Percentiles rank a stretch among this genome's conserved stretches.
Conservation (phyloP, 305 asterid species). For the Coffea humblotiana region DNA sequence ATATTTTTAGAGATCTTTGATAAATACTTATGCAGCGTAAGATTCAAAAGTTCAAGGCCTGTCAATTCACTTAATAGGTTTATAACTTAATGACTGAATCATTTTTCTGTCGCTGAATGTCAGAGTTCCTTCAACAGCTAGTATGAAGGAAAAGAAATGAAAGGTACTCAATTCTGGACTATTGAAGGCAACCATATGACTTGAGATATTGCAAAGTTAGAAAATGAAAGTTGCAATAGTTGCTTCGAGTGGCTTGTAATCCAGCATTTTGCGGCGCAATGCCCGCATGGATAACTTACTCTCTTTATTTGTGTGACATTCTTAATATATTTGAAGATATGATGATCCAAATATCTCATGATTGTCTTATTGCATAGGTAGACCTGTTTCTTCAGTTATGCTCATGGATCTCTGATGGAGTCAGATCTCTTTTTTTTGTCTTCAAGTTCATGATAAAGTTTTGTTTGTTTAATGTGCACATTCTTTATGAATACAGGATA, state of each 20-base stretch:
- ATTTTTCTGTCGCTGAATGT: neutral
- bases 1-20: neutral
- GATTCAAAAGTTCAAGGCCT: neutral
- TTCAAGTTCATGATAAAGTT: neutral
- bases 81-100: neutral
- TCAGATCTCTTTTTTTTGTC: neutral
- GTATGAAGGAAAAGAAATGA: neutral
- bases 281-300: neutral
- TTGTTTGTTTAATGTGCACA: slow-evolving; percentile 4
- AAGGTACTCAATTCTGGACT: neutral
- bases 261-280: neutral
- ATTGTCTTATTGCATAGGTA: neutral
- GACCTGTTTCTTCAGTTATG: neutral
- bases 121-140: neutral
- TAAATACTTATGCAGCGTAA: neutral
- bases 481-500: slow-evolving; percentile 29
- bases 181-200: neutral
- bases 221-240: neutral
- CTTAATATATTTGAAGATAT: neutral
- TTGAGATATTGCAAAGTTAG: neutral
- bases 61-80: neutral
- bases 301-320: neutral
- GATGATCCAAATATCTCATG: neutral
- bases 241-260: neutral
- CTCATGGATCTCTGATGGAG: neutral